These are phyloP conservation scores for Penicillium sp. DNA, from an alignment of 2,329 filamentous ascomycete species.

Conservation along the genomic window DNA sequence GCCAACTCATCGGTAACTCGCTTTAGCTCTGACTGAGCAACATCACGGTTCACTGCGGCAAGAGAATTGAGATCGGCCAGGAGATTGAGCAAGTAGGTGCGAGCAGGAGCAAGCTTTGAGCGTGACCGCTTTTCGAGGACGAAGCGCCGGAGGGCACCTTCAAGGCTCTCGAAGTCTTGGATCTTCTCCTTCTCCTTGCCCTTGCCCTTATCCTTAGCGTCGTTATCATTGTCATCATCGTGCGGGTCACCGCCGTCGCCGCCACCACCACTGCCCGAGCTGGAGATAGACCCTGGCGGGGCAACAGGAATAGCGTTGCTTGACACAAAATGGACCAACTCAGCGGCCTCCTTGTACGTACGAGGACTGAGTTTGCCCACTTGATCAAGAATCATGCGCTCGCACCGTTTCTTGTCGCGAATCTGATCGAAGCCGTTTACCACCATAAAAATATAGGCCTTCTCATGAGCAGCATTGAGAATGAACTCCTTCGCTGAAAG, in stretches of 20 bases:
- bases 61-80: conserved; percentile 83
- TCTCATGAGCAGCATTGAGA: conserved; percentile 90
- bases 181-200: conserved; percentile 88
- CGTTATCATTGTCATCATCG: conserved; percentile 55
- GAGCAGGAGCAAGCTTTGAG: conserved; percentile 92
- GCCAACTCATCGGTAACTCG: conserved; percentile 78
- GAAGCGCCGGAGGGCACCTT: conserved; percentile 86
- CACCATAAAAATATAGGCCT: conserved; percentile 98
- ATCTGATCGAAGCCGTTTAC: conserved; percentile 98
- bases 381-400: conserved; percentile 92
- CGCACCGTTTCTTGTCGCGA: conserved; percentile 83
- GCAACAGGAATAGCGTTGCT: conserved; percentile 88
- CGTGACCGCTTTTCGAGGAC: conserved; percentile 93
- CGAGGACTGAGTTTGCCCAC: conserved; percentile 83
- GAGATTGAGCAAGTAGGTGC: conserved; percentile 93
- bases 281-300: conserved; percentile 58
- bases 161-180: conserved; percentile 85
- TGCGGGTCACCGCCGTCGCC: conserved; percentile 56
- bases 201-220: conserved; percentile 76
- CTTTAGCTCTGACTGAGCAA: conserved; percentile 82
- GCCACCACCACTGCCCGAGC: conserved; percentile 58
- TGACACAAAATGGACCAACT: conserved; percentile 96
- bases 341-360: conserved; percentile 87
- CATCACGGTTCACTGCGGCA: conserved; percentile 82
- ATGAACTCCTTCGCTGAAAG: conserved; percentile 98